phyloP scores from a whole-genome alignment of 2,329 filamentous ascomycete species.

The Tolypocladium tropicale region DNA sequence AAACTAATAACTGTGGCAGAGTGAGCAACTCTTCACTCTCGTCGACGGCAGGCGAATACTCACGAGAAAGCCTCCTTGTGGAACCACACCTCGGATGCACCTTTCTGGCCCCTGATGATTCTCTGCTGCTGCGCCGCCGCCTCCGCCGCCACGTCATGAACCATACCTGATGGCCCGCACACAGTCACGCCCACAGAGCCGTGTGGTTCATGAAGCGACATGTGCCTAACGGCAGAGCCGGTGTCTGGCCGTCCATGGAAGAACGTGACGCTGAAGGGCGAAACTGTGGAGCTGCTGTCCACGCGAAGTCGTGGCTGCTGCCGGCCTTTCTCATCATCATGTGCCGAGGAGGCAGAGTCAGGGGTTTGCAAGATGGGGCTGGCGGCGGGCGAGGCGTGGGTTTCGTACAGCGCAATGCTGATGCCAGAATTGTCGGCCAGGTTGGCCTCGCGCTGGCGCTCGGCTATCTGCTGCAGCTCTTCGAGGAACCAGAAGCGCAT shows the following conservation, averaged over 20 bases:
- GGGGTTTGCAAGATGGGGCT: neutral
- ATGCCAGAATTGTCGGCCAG: constrained; percentile 3
- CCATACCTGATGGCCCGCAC: constrained; percentile 13
- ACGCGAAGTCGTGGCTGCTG: neutral
- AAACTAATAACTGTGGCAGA: neutral
- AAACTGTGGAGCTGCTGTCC: neutral
- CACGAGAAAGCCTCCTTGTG: constrained; percentile 14
- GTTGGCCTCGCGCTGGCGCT: neutral
- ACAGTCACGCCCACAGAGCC: constrained; percentile 11
- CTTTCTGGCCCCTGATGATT: constrained; percentile 5
- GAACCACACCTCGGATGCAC: constrained; percentile 12
- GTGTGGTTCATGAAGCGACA: neutral
- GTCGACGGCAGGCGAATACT: neutral
- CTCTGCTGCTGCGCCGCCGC: constrained; percentile 11
- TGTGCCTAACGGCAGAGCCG: neutral
- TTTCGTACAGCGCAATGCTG: constrained; percentile 4
- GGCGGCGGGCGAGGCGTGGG: neutral
- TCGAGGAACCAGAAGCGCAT: constrained; percentile 17
- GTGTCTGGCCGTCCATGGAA: constrained; percentile 10
- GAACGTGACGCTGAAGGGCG: constrained; percentile 3
- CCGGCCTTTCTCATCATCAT: neutral
- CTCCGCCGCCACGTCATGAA: constrained; percentile 9
- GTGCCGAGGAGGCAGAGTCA: neutral
- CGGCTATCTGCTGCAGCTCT: constrained; percentile 6
- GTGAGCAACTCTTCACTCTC: neutral